phyloP scores from a whole-genome alignment of 2,329 filamentous ascomycete species.

The Trichoderma citrinoviride region DNA sequence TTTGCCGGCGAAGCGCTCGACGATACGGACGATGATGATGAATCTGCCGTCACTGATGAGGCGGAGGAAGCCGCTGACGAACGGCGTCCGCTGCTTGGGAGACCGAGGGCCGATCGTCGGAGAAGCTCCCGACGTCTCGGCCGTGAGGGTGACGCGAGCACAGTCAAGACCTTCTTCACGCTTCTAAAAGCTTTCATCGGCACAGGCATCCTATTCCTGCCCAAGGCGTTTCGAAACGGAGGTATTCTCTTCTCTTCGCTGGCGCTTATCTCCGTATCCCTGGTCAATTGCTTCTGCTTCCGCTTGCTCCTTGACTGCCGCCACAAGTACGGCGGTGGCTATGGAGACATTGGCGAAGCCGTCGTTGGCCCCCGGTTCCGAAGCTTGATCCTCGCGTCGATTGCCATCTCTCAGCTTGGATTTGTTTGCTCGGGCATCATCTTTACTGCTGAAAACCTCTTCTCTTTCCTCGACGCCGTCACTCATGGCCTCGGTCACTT shows the following conservation, averaged over 20 bases:
- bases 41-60: constrained; percentile 45
- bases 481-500: constrained; percentile 48
- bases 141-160: constrained; percentile 60
- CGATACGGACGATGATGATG: constrained; percentile 52
- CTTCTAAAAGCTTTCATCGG: constrained; percentile 76
- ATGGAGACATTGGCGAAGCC: constrained; percentile 68
- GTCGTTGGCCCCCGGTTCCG: constrained; percentile 64
- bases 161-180: constrained; percentile 74
- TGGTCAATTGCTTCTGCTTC: constrained; percentile 68
- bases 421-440: constrained; percentile 78
- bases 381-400: constrained; percentile 64
- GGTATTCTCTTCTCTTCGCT: constrained; percentile 73
- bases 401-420: constrained; percentile 71
- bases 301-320: constrained; percentile 68
- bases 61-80: constrained; percentile 38
- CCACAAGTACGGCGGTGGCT: constrained; percentile 62
- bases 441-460: constrained; percentile 72
- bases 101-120: constrained; percentile 46
- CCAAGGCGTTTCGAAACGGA: constrained; percentile 76
- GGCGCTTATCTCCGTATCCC: constrained; percentile 62
- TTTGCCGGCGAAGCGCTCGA: constrained; percentile 72
- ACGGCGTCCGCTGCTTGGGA: constrained; percentile 52
- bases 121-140: constrained; percentile 47
- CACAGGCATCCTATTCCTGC: constrained; percentile 78
- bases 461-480: constrained; percentile 65